Conservation (phyloP, 1,284 basidiomycete genomes). For the Ganoderma multipileum region DNA sequence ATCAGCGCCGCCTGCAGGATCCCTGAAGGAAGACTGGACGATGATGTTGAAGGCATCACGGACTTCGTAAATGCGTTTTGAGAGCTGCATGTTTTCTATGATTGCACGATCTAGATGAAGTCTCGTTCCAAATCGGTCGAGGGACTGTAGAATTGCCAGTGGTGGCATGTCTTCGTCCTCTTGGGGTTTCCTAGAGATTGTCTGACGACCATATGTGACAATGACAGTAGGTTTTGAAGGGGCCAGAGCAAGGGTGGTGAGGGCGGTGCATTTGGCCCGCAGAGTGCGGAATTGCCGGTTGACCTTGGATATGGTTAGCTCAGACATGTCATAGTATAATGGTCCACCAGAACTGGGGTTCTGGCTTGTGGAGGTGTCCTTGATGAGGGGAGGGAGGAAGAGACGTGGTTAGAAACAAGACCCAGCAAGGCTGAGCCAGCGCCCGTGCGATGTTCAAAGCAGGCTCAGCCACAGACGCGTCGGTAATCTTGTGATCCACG, state of each 20-base stretch:
- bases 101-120: conserved; percentile 45
- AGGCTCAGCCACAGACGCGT: conserved; percentile 18
- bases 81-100: conserved; percentile 49
- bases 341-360: neutral
- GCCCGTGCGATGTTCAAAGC: neutral
- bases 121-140: conserved; percentile 43
- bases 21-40: conserved; percentile 41
- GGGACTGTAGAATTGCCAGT: conserved; percentile 48
- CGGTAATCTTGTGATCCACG: conserved; percentile 8
- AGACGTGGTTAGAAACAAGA: conserved; percentile 6
- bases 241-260: conserved; percentile 40
- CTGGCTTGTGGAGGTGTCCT: neutral
- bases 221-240: conserved; percentile 29
- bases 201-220: conserved; percentile 36
- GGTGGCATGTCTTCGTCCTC: conserved; percentile 40
- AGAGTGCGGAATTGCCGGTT: conserved; percentile 61
- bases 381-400: neutral
- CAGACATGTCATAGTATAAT: conserved; percentile 11
- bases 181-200: neutral
- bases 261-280: conserved; percentile 54
- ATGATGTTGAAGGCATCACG: conserved; percentile 61
- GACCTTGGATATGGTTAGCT: conserved; percentile 52
- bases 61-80: conserved; percentile 56
- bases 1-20: neutral
- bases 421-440: neutral